Evolutionary conservation across 176 grass and related monocot species (phyloP).

Genomic region (Puya raimondii): DNA sequence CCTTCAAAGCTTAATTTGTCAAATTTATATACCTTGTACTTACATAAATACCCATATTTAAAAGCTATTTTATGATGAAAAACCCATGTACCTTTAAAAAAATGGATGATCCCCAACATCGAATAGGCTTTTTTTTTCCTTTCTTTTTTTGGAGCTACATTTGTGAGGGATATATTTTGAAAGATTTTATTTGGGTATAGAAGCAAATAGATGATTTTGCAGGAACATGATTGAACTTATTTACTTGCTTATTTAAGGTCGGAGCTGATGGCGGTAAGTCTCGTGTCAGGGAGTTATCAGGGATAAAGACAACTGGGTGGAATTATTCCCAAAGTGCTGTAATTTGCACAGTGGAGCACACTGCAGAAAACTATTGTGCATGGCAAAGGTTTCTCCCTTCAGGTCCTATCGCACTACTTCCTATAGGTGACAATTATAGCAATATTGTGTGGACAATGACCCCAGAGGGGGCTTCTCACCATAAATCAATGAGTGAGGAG

Average conservation of each 20-base stretch:
- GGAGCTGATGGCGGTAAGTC: conserved; percentile 93
- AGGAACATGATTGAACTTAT: background rate
- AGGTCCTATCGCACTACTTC: conserved; percentile 79
- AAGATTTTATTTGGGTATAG: no score
- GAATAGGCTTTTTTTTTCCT: no score
- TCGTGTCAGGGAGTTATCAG: conserved; percentile 61
- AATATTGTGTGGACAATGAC: conserved; percentile 99
- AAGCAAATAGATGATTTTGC: no score
- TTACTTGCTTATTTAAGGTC: conserved; percentile 31
- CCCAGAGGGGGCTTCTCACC: conserved; percentile 45
- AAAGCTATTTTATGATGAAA: no score
- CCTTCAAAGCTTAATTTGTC: no score
- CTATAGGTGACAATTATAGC: conserved; percentile 75
- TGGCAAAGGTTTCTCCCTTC: conserved; percentile 96
- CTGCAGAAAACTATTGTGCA: conserved; percentile 46
- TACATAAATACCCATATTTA: no score
- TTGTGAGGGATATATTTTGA: no score
- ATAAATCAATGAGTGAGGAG: conserved; percentile 61
- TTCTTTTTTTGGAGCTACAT: no score
- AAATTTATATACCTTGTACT: no score
- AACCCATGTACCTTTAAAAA: no score
- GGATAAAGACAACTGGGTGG: conserved; percentile 80
- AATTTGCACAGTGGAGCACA: conserved; percentile 88
- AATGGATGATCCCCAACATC: no score
- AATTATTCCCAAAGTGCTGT: conserved; percentile 70